phyloP scores from a whole-genome alignment of 176 grass and related monocot species.

The Neostapfia colusana region DNA sequence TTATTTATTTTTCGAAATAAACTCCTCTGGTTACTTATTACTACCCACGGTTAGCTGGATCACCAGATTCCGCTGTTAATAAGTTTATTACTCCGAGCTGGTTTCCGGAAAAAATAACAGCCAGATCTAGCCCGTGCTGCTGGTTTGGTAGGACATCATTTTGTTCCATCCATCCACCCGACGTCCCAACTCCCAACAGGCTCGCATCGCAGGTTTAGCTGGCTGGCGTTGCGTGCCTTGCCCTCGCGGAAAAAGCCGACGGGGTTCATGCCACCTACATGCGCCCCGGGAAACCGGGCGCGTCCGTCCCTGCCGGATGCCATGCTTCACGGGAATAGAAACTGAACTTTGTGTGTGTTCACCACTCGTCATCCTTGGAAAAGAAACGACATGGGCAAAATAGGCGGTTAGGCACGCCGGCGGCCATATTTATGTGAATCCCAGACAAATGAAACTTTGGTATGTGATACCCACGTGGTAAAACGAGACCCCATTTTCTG shows the following conservation, averaged over 20 bases:
- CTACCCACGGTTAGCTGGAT: background rate
- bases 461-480: background rate
- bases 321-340: background rate
- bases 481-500: too few relatives aligned
- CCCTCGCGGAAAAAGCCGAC: background rate
- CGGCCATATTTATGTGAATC: too few relatives aligned
- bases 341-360: too few relatives aligned
- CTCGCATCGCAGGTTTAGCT: background rate
- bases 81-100: background rate
- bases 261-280: background rate
- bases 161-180: background rate
- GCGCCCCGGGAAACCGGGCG: slow-evolving; percentile 2
- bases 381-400: too few relatives aligned
- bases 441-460: background rate
- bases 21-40: background rate
- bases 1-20: too few relatives aligned
- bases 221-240: background rate
- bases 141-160: too few relatives aligned
- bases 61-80: background rate
- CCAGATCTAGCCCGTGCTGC: too few relatives aligned
- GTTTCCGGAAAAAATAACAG: too few relatives aligned
- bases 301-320: background rate
- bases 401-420: too few relatives aligned
- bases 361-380: too few relatives aligned
- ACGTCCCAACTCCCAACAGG: background rate